Conservation (phyloP, 2,329 filamentous ascomycete genomes). For the Calycina herbarum region DNA sequence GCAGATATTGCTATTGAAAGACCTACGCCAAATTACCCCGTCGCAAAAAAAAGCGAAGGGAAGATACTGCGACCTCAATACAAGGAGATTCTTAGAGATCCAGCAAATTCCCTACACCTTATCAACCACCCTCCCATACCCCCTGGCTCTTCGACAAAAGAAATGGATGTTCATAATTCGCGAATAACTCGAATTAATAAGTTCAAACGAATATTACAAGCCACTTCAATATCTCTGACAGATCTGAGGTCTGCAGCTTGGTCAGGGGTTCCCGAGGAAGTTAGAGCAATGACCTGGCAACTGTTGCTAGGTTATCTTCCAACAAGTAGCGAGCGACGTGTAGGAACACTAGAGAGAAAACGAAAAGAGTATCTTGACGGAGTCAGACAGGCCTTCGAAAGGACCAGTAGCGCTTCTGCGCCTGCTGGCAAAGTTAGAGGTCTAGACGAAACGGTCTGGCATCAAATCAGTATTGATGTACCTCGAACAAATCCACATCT, state of each 20-base stretch:
- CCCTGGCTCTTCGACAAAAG: conserved; percentile 73
- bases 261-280: conserved; percentile 92
- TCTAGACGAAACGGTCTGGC: conserved; percentile 96
- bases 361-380: conserved; percentile 96
- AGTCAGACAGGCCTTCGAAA: conserved; percentile 71
- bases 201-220: conserved; percentile 93
- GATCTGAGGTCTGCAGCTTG: conserved; percentile 86
- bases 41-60: conserved; percentile 84
- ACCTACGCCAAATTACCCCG: conserved; percentile 78
- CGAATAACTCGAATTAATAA: conserved; percentile 95
- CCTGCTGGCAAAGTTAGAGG: conserved; percentile 57
- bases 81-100: conserved; percentile 87
- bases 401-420: conserved; percentile 52
- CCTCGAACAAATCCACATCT: conserved; percentile 95
- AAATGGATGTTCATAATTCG: conserved; percentile 81
- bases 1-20: conserved; percentile 93
- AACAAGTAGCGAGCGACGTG: conserved; percentile 90
- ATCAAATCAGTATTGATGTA: conserved; percentile 98
- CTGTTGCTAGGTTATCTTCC: conserved; percentile 91
- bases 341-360: conserved; percentile 88
- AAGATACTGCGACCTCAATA: conserved; percentile 97
- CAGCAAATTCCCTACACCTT: conserved; percentile 90
- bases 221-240: conserved; percentile 81
- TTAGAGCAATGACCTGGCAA: conserved; percentile 99
- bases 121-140: conserved; percentile 83